A percentile compares a stretch with the other conserved stretches of the same genome.
phyloP scores from a whole-genome alignment of 345 rosid species.

The Rhodomyrtus tomentosa region DNA sequence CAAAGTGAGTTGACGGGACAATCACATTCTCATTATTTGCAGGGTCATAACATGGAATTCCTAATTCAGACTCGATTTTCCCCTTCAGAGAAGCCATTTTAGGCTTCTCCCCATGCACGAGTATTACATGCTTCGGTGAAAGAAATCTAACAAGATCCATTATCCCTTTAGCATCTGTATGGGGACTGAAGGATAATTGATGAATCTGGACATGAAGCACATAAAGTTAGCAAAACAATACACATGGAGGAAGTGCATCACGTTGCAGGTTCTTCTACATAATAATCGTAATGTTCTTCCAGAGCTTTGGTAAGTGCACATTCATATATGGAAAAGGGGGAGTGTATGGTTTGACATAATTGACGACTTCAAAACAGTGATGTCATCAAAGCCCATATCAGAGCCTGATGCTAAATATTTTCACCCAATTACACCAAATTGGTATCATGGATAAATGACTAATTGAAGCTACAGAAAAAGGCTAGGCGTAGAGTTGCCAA shows the following conservation, averaged over 20 bases:
- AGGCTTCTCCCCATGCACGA: slow-evolving; percentile 92
- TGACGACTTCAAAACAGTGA: not conserved
- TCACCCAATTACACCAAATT: not conserved
- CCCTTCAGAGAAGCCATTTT: slow-evolving; percentile 70
- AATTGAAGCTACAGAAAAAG: not conserved
- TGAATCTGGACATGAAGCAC: slow-evolving; percentile 46
- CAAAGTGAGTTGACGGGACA: slow-evolving; percentile 42
- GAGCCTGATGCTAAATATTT: not conserved
- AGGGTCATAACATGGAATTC: slow-evolving; percentile 61
- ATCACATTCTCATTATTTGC: slow-evolving; percentile 62
- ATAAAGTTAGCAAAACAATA: not conserved
- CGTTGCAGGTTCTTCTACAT: not conserved
- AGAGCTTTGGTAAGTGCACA: not conserved
- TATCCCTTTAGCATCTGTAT: slow-evolving; percentile 87
- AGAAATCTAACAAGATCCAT: slow-evolving; percentile 93
- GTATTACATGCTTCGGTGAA: slow-evolving; percentile 66
- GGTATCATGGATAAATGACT: not conserved
- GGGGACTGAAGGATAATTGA: slow-evolving; percentile 90
- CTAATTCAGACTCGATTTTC: slow-evolving; percentile 56
- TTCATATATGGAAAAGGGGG: not conserved
- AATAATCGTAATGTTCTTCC: not conserved
- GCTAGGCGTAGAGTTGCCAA: not conserved
- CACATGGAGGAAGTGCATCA: not conserved
- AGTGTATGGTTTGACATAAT: not conserved
- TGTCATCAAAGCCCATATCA: not conserved